Evolutionary conservation across 768 basidiomycete species (phyloP).

Genomic region (Tricholoma sp.): DNA sequence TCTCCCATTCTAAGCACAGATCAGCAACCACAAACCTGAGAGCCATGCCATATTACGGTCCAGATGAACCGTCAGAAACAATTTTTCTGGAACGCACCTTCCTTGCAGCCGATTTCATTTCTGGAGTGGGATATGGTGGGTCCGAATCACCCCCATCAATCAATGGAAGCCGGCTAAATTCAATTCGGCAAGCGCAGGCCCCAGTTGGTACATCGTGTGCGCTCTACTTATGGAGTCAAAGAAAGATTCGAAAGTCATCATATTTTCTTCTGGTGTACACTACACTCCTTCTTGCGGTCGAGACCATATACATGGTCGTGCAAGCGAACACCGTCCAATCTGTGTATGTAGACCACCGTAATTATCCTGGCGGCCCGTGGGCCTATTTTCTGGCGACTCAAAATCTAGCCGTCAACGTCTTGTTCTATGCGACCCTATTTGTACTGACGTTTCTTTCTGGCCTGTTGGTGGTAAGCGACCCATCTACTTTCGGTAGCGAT

Average conservation of each 20-base stretch:
- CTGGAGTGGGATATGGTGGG: constrained; percentile 37
- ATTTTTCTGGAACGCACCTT: constrained; percentile 36
- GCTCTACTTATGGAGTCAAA: constrained; percentile 31
- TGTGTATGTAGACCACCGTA: constrained; percentile 38
- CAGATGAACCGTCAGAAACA: constrained; percentile 26
- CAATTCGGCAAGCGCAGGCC: constrained; percentile 21
- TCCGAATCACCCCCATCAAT: not conserved
- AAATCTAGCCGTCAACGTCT: constrained; percentile 34
- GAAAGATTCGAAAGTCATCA: constrained; percentile 19
- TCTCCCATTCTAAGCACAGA: too few species aligned
- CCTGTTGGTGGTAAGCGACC: constrained; percentile 26
- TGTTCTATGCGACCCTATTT: constrained; percentile 39
- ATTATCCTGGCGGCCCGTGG: constrained; percentile 41
- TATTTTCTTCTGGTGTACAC: constrained; percentile 35
- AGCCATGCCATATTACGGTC: constrained; percentile 23
- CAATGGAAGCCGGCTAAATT: not conserved
- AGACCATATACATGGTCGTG: constrained; percentile 33
- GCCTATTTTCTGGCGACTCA: constrained; percentile 37
- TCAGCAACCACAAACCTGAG: not conserved
- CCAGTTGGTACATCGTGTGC: constrained; percentile 34
- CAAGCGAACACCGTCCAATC: constrained; percentile 36
- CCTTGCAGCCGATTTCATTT: constrained; percentile 37
- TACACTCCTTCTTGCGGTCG: constrained; percentile 31
- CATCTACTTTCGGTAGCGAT: not conserved
- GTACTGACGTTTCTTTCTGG: constrained; percentile 37